phyloP scores from a whole-genome alignment of 371 early-diverging fungal genomes.

The Mycotypha africana region DNA sequence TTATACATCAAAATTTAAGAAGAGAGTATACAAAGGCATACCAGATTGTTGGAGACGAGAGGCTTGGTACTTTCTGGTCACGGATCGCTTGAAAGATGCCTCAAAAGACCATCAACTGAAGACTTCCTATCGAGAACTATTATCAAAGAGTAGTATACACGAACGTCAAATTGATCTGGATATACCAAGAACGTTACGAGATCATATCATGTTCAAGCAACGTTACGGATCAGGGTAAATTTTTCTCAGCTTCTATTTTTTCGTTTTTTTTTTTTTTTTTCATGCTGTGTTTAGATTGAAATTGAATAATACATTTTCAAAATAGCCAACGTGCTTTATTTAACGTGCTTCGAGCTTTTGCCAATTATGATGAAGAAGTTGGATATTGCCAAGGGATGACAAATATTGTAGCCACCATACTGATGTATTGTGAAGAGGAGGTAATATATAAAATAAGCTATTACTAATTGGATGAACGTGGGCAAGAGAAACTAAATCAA shows the following conservation, averaged over 20 bases:
- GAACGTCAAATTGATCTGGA: slow-evolving; percentile 67
- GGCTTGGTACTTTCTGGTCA: slow-evolving; percentile 42
- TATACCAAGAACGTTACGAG: slow-evolving; percentile 56
- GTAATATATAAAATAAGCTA: slow-evolving; percentile 22
- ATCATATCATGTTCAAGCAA: slow-evolving; percentile 61
- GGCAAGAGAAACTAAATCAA: too few relatives aligned
- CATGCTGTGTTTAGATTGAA: too few relatives aligned
- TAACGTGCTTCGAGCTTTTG: slow-evolving; percentile 84
- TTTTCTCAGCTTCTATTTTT: too few relatives aligned
- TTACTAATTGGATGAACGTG: too few relatives aligned
- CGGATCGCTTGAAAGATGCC: slow-evolving; percentile 13
- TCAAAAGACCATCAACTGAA: slow-evolving; percentile 10
- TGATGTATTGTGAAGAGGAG: slow-evolving; percentile 91
- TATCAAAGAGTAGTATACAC: slow-evolving; percentile 18
- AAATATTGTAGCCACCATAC: slow-evolving; percentile 83
- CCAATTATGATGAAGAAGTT: slow-evolving; percentile 79
- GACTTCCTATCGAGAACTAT: slow-evolving; percentile 17
- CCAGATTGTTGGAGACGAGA: slow-evolving; percentile 64
- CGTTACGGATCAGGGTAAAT: slow-evolving; percentile 67
- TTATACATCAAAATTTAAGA: slow-evolving; percentile 38
- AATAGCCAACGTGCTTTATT: slow-evolving; percentile 63
- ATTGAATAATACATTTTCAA: not conserved
- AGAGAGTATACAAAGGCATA: slow-evolving; percentile 58
- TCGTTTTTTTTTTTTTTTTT: slow-evolving; percentile 10
- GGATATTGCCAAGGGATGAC: slow-evolving; percentile 96